These are phyloP conservation scores for Kwoniella heveanensis DNA, from an alignment of 768 basidiomycete genomes.

Conservation along the genomic window DNA sequence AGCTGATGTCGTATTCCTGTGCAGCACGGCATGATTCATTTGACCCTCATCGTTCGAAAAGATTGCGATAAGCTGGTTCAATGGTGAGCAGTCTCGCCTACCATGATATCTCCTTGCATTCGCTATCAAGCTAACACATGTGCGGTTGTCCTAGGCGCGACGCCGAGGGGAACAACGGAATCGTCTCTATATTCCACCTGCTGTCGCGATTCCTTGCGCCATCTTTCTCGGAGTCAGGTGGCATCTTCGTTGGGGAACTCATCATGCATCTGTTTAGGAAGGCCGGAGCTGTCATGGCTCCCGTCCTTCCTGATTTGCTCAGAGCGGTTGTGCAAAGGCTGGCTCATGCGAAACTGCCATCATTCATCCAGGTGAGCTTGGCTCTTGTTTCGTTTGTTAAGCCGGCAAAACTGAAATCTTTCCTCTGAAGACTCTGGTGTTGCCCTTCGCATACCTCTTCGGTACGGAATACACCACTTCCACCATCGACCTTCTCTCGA, in stretches of 20 bases:
- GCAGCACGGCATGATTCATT: slow-evolving; percentile 77
- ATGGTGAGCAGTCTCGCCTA: slow-evolving; percentile 67
- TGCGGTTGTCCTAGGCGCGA: slow-evolving; percentile 57
- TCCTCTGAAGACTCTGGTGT: slow-evolving; percentile 69
- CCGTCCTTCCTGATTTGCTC: slow-evolving; percentile 83
- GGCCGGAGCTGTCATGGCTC: slow-evolving; percentile 75
- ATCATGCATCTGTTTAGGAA: slow-evolving; percentile 88
- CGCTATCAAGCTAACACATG: background rate
- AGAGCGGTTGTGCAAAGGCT: slow-evolving; percentile 81
- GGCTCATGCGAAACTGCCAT: slow-evolving; percentile 81
- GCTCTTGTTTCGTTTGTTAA: too few species aligned
- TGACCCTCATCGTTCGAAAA: slow-evolving; percentile 84
- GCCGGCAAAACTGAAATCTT: slow-evolving; percentile 2
- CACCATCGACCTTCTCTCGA: slow-evolving; percentile 75
- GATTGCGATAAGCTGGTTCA: slow-evolving; percentile 76
- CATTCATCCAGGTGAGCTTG: slow-evolving; percentile 77
- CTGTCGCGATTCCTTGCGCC: slow-evolving; percentile 74
- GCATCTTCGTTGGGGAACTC: slow-evolving; percentile 88
- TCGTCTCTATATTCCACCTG: slow-evolving; percentile 72
- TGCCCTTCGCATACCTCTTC: slow-evolving; percentile 93
- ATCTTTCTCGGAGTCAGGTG: slow-evolving; percentile 83
- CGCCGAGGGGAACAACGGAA: slow-evolving; percentile 68
- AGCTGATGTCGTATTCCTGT: background rate
- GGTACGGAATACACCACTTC: slow-evolving; percentile 75
- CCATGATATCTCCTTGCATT: background rate